These are phyloP conservation scores for Didymella keratinophila DNA, from an alignment of 2,329 filamentous ascomycete genomes.

Conservation along the genomic window DNA sequence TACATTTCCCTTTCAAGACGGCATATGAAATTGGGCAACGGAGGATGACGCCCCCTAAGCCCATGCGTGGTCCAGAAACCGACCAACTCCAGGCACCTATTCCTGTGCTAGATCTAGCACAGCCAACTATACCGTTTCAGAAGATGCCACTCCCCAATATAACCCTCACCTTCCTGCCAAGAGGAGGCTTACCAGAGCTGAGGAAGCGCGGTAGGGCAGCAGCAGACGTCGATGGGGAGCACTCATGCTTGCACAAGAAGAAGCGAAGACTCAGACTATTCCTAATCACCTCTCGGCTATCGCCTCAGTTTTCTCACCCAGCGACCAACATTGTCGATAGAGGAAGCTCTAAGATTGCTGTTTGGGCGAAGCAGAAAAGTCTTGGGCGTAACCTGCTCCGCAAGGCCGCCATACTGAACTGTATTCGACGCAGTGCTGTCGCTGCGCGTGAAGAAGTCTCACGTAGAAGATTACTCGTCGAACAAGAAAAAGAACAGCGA, in stretches of 20 bases:
- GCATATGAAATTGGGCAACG: slow-evolving; percentile 41
- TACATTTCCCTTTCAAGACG: slow-evolving; percentile 31
- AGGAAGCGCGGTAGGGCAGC: slow-evolving; percentile 61
- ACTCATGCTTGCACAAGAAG: slow-evolving; percentile 64
- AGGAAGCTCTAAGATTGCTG: slow-evolving; percentile 59
- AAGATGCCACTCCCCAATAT: slow-evolving; percentile 36
- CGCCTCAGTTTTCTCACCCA: slow-evolving; percentile 72
- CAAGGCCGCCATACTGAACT: slow-evolving; percentile 72
- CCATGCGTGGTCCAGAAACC: not conserved
- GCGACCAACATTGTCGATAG: slow-evolving; percentile 74
- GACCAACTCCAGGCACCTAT: slow-evolving; percentile 11
- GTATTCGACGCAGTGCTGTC: slow-evolving; percentile 57
- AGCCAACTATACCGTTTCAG: slow-evolving; percentile 46
- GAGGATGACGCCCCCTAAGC: slow-evolving; percentile 33
- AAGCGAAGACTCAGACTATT: slow-evolving; percentile 70
- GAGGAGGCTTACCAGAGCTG: slow-evolving; percentile 27
- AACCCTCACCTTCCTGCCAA: slow-evolving; percentile 48
- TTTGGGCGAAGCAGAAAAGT: slow-evolving; percentile 58
- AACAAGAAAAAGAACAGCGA: slow-evolving; percentile 43
- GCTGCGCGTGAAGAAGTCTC: slow-evolving; percentile 30
- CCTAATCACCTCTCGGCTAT: slow-evolving; percentile 74
- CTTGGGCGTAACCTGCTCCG: slow-evolving; percentile 63
- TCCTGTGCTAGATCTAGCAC: slow-evolving; percentile 20
- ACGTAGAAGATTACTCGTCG: slow-evolving; percentile 31
- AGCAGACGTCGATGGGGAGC: slow-evolving; percentile 65